Evolutionary conservation across 169 alveolate genomes (phyloP).

Genomic region (Plasmodium ovale): DNA sequence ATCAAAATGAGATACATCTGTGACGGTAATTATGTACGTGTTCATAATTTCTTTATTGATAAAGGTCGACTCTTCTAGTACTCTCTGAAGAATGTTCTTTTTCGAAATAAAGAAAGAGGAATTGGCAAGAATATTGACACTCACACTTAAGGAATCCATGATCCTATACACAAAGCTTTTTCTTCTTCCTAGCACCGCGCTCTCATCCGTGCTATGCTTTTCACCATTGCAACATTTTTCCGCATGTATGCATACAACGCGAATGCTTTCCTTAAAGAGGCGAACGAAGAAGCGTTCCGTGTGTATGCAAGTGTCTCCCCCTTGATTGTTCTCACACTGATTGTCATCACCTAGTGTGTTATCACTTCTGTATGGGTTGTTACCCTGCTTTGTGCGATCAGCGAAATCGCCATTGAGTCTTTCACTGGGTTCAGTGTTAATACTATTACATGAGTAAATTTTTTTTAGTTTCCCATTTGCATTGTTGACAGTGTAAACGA

Average conservation of each 20-base stretch:
- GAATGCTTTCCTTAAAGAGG: conserved; percentile 26
- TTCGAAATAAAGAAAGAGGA: conserved; percentile 25
- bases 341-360: too few species aligned
- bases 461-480: neutral
- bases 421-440: too few species aligned
- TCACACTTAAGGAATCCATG: conserved; percentile 33
- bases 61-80: conserved; percentile 33
- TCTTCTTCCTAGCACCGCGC: neutral
- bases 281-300: neutral
- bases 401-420: too few species aligned
- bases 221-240: neutral
- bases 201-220: neutral
- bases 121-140: conserved; percentile 18
- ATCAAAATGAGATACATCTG: conserved; percentile 18
- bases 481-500: neutral
- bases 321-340: neutral
- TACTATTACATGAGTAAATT: too few species aligned
- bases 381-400: too few species aligned
- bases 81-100: conserved; percentile 28
- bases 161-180: conserved; percentile 18
- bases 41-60: conserved; percentile 24
- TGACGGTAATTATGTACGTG: conserved; percentile 19
- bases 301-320: neutral
- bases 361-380: too few species aligned
- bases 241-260: conserved; percentile 14